Evolutionary conservation across 148 eudicot species (phyloP), one percentile per base, ranked within the genome.

Genomic region (Limonium bicolor): DNA sequence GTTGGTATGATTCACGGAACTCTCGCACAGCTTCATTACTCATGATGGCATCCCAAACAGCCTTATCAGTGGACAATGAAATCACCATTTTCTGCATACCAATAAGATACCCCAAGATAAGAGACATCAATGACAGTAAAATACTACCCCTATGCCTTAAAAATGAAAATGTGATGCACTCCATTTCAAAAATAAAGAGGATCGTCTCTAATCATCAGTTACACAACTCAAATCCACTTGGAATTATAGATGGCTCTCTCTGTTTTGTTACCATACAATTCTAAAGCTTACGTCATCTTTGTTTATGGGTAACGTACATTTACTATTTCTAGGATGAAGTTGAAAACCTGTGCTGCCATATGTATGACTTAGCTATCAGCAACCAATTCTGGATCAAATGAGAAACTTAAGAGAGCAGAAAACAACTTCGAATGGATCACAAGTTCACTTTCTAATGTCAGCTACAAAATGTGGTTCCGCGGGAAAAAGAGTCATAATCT

Each of bases 41-140:
- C 54, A 66, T 9, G 20, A 77, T 60, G 11, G 85, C 77, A 39
- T 67, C 55, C 85, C 85, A 77, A 22, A 77, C 64, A 14, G 64
- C 61, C 55, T 20, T 36, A 51, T 77, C 85, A 33, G 64, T 50
- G 40, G 85, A 63, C 51, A 77, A 57, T 2, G 80, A 73, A 6
- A 42, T 16, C 7, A 77, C 69, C 64, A 70, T 51, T 41, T 41
- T 48, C 85, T 77, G 54, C 56, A 63, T n/a, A 28, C 14, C 23
- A 48, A 18, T 6, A 36, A 17, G 2, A 0, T 25, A 21, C 25
- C 20, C 8, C 17, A 47, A 6, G 20, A 36, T 36, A 18, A 27
- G 28, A 28, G 6, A 3, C 7, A 18, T n/a, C 6, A 26, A 24
- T 15, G 27, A 4, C 14, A 36, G 22, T 31, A 14, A 50, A 50